These are phyloP conservation scores for Metarhizium rileyi DNA, from an alignment of 2,329 filamentous ascomycete species.

Conservation along the genomic window DNA sequence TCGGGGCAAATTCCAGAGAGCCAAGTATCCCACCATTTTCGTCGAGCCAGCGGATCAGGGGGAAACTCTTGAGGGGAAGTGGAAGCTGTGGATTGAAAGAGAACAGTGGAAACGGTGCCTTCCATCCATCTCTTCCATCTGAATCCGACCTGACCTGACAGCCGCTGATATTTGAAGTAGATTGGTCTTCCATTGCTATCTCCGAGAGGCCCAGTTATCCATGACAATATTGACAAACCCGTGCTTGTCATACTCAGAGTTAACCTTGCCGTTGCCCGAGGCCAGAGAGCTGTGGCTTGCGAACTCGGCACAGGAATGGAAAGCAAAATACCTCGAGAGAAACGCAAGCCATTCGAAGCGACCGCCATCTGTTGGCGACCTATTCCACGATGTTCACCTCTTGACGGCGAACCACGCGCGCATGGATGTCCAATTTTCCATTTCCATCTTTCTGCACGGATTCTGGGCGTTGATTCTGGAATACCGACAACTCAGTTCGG, in stretches of 20 bases:
- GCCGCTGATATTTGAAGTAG: constrained; percentile 17
- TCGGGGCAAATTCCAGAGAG: constrained; percentile 48
- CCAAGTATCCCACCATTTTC: constrained; percentile 40
- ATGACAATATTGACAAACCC: constrained; percentile 57
- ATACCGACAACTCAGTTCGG: constrained; percentile 49
- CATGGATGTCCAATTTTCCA: constrained; percentile 47
- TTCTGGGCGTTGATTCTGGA: constrained; percentile 59
- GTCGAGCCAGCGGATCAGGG: constrained; percentile 46
- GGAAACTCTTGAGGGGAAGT: constrained; percentile 50
- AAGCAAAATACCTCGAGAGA: constrained; percentile 42
- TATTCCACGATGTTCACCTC: constrained; percentile 46
- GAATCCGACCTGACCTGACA: too few species aligned
- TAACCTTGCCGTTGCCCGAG: constrained; percentile 56
- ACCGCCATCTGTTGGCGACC: constrained; percentile 43
- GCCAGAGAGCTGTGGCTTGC: constrained; percentile 57
- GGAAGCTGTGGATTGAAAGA: constrained; percentile 52
- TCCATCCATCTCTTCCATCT: not conserved
- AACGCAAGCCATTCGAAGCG: constrained; percentile 28
- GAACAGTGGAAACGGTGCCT: constrained; percentile 55
- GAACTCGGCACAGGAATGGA: constrained; percentile 54
- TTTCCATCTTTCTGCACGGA: constrained; percentile 52
- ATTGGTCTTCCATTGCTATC: constrained; percentile 54
- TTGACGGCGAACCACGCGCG: constrained; percentile 37
- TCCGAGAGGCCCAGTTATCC: constrained; percentile 57
- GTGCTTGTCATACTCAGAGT: constrained; percentile 58